These are phyloP conservation scores for Candida mesenterica DNA, from an alignment of 1,139 yeast genomes.

Conservation along the genomic window DNA sequence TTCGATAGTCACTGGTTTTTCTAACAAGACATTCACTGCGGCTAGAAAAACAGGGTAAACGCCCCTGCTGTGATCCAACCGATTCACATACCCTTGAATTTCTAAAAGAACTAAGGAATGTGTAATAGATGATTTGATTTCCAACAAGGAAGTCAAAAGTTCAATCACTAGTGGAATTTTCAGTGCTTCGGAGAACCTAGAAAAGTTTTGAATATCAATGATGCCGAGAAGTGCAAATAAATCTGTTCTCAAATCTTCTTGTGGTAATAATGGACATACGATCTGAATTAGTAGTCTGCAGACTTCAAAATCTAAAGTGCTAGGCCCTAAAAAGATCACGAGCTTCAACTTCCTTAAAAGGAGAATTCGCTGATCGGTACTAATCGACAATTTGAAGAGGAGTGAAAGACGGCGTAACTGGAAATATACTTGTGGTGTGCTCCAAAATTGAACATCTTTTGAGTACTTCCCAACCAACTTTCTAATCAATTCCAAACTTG, in stretches of 20 bases:
- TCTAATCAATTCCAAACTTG: conserved; percentile 25
- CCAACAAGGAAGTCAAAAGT: conserved; percentile 14
- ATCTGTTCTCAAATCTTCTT: conserved; percentile 21
- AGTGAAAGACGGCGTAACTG: conserved; percentile 33
- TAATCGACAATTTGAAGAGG: conserved; percentile 20
- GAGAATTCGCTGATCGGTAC: conserved; percentile 22
- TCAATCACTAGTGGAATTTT: conserved; percentile 14
- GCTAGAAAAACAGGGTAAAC: conserved; percentile 14
- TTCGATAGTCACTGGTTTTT: conserved; percentile 4
- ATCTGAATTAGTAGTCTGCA: conserved; percentile 20
- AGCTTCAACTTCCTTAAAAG: conserved; percentile 41
- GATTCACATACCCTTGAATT: conserved; percentile 11
- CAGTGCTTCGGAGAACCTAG: conserved; percentile 7
- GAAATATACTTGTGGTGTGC: conserved; percentile 32
- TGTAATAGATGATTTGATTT: conserved; percentile 3
- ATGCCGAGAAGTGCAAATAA: conserved; percentile 17
- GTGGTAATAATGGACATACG: conserved; percentile 21
- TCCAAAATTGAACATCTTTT: conserved; percentile 34
- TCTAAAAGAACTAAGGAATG: conserved; percentile 5
- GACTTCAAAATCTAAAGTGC: conserved; percentile 16
- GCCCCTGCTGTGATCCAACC: conserved; percentile 6
- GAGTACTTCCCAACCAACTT: conserved; percentile 20
- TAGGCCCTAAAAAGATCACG: conserved; percentile 29
- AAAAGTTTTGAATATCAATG: conserved; percentile 11
- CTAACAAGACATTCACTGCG: conserved; percentile 13